Evolutionary conservation across 129 eudicot genomes (phyloP), one percentile per base, ranked within the genome.

Genomic region (sunflower (Helianthus annuus)): DNA sequence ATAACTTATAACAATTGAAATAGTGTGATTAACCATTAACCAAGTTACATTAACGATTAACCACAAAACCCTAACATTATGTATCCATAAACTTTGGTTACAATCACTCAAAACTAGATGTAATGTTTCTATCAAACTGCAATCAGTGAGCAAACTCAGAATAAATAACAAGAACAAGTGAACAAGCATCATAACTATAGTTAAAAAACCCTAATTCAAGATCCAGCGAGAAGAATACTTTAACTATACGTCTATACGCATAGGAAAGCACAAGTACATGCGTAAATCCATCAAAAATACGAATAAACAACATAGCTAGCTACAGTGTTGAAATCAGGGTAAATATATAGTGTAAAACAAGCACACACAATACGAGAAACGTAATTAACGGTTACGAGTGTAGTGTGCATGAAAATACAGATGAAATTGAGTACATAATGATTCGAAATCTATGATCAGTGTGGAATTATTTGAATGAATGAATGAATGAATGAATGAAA

Each of bases 191-290:
- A 7, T 1, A 2, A 54, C 29, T 22, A 19, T 5, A 1, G 17
- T 59, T 15, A 59, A 59, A 59, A 59, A 61, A 61, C 66, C 66
- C 66, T 61, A 61, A 61, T 32, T 61, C 66, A 32, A 34, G 66
- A 32, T 60, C 66, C 66, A 60, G 66, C 44, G 2, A 60, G 22
- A 3, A 61, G 6, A 38, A 14, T 13, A 6, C 2, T 61, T 13
- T 14, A 34, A 34, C 67, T 61, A 36, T 10, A 61, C 19, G 48
- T 19, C 67, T 61, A 36, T 10, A 61, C 19, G 48, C 46, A 32
- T 7, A 38, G 13, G 67, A 22, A 61, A 34, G 48, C 24, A 61
- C 7, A 36, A 36, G 3, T 11, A 52, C 49, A 52, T 10, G 49
- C 73, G 11, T 38, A 10, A 8, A 34, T 34, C 6, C 27, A 69